Base-by-base conservation (phyloP, 225 moss, liverwort and hornwort species). In the Anthoceros angustus region DNA sequence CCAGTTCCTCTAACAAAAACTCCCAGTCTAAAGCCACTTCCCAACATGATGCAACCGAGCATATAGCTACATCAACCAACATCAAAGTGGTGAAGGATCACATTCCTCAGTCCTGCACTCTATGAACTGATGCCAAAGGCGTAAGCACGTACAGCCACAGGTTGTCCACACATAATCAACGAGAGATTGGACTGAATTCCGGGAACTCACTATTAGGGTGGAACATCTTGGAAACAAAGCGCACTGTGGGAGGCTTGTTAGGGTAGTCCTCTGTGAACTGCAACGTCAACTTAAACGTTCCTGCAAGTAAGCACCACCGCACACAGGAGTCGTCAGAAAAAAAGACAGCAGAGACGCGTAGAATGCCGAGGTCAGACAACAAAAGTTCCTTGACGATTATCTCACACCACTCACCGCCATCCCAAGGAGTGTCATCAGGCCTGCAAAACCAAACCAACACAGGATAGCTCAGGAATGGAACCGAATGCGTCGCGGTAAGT, bases 211-310 rank as follows among this genome's bases (percentile, higher is more conserved):
- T 99, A 70, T 99, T 99, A 8, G 98, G 98, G 72, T 99, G 98
- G 67, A 99, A 99, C 92, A 99, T 99, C 84, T 99, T 99, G 12
- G 98, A 99, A 66, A 99, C 92, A 73, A 99, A 99, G 69, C 98
- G 86, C 71, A 99, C 92, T 14, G 86, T 99, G 12, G 98, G 98
- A 79, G 98, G 98, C 68, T 99, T 99, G 69, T 99, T 99, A 4
- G 98, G 98, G 12, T 99, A 99, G 74, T 99, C 98, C 77, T 99
- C 98, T 3, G 98, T 99, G 66, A 99, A 99, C 77, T 99, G 98
- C 65, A 99, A 72, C 41, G 98, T 99, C 84, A 99, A 70, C 77
- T 99, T 99, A 67, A 99, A 99, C n/a, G 98, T 99, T 73, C 98
- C 98, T 99, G 43, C 66, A 66, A 15, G 40, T 42, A 18, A 40